Evolutionary conservation across 2,329 filamentous ascomycete species (phyloP).

Genomic region (Shiraia bambusicola): DNA sequence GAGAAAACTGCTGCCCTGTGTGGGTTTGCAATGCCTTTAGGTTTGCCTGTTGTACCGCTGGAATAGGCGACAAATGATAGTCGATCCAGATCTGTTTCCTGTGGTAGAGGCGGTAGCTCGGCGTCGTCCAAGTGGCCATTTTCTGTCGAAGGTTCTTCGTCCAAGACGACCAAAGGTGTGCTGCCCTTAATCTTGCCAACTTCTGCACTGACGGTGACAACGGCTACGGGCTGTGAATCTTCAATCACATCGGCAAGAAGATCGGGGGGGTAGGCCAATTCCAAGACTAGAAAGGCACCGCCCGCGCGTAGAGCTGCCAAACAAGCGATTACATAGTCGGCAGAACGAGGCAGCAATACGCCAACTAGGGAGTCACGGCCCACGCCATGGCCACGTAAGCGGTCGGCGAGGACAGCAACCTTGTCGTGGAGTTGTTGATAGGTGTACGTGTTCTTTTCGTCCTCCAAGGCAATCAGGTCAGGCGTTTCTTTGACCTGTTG

Average conservation of each 20-base stretch:
- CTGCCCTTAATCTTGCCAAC: constrained; percentile 64
- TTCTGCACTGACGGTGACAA: constrained; percentile 68
- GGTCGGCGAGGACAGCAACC: constrained; percentile 64
- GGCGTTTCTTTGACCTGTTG: constrained; percentile 70
- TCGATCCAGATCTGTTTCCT: constrained; percentile 69
- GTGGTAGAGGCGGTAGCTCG: constrained; percentile 55
- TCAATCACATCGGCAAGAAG: constrained; percentile 75
- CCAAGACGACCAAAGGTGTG: constrained; percentile 66
- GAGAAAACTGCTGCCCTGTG: constrained; percentile 73
- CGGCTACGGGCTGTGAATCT: constrained; percentile 69
- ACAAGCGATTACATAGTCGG: constrained; percentile 77
- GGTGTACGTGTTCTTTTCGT: constrained; percentile 66
- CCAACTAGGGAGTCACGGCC: constrained; percentile 73
- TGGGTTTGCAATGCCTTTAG: constrained; percentile 81
- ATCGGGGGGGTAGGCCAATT: constrained; percentile 74
- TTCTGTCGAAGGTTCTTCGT: constrained; percentile 45
- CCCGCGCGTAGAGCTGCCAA: constrained; percentile 76
- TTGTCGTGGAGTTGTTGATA: constrained; percentile 71
- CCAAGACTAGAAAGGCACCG: constrained; percentile 77
- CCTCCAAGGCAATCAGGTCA: constrained; percentile 70
- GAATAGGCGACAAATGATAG: constrained; percentile 81
- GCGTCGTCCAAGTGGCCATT: constrained; percentile 45
- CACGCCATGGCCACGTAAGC: constrained; percentile 67
- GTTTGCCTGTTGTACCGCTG: constrained; percentile 73
- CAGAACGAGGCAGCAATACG: constrained; percentile 72